A percentile compares a stretch with the other conserved stretches of the same genome.
phyloP scores from a whole-genome alignment of 2,329 filamentous ascomycete species.

The Graphilbum sp. region DNA sequence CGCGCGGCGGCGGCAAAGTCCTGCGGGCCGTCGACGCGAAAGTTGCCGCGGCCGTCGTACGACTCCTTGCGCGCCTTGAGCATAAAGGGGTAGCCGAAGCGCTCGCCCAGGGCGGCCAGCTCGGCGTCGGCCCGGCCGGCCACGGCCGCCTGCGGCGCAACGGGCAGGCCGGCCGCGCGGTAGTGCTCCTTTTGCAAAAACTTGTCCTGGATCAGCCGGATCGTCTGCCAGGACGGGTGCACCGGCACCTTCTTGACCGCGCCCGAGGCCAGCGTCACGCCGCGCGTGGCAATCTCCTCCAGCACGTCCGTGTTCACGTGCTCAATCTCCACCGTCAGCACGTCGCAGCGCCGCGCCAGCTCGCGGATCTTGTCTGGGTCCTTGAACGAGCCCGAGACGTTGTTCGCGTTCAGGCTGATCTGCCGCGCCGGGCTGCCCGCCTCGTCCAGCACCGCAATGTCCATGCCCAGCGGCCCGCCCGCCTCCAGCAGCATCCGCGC shows the following conservation, averaged over 20 bases:
- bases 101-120: constrained; percentile 37
- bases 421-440: constrained; percentile 70
- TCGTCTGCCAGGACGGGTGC: constrained; percentile 72
- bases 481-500: constrained; percentile 89
- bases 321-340: constrained; percentile 88
- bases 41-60: constrained; percentile 73
- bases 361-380: constrained; percentile 62
- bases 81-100: constrained; percentile 75
- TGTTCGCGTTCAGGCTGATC: constrained; percentile 48
- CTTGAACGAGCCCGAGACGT: constrained; percentile 79
- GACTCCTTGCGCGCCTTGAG: constrained; percentile 80
- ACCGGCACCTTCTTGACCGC: constrained; percentile 38
- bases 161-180: constrained; percentile 47
- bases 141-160: constrained; percentile 54
- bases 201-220: constrained; percentile 87
- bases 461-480: constrained; percentile 57
- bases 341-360: constrained; percentile 60
- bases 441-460: constrained; percentile 64
- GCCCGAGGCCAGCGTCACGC: constrained; percentile 35
- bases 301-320: constrained; percentile 84
- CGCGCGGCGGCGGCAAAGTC: constrained; percentile 48
- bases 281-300: constrained; percentile 58
- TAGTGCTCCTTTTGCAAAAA: constrained; percentile 78
- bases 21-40: constrained; percentile 26
- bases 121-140: constrained; percentile 26